phyloP scores from a whole-genome alignment of 371 early-diverging fungal genomes.

The Umbelopsis sp. region DNA sequence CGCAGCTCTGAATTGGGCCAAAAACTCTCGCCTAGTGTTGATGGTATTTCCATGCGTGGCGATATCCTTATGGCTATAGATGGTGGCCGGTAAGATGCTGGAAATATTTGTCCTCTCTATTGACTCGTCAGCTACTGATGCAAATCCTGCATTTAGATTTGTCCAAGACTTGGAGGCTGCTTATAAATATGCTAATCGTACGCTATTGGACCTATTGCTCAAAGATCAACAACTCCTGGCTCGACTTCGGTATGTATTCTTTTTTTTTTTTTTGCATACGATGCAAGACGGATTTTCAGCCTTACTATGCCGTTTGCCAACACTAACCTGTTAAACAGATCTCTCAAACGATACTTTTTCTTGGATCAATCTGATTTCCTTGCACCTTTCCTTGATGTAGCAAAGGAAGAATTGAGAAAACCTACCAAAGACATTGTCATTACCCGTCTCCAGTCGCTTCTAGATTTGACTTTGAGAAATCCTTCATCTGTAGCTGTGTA shows the following conservation, averaged over 20 bases:
- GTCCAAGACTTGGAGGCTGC: slow-evolving; percentile 76
- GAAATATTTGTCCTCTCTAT: not conserved
- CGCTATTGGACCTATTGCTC: slow-evolving; percentile 69
- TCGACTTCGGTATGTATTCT: slow-evolving; percentile 63
- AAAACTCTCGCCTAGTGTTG: slow-evolving; percentile 17
- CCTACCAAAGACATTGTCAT: slow-evolving; percentile 71
- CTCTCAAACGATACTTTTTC: slow-evolving; percentile 90
- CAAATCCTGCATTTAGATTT: slow-evolving; percentile 45
- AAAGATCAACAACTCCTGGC: slow-evolving; percentile 72
- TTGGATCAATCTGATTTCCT: slow-evolving; percentile 93
- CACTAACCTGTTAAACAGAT: slow-evolving; percentile 47
- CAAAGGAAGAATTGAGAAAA: slow-evolving; percentile 70
- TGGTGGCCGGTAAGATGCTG: slow-evolving; percentile 57
- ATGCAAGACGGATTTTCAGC: not conserved
- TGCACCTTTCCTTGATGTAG: slow-evolving; percentile 91
- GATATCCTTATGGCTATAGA: slow-evolving; percentile 62
- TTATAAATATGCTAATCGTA: slow-evolving; percentile 76
- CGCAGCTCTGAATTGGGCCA: not conserved
- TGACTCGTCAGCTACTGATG: too few relatives aligned
- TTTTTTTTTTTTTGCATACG: not conserved
- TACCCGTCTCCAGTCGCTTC: slow-evolving; percentile 76
- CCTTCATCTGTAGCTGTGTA: slow-evolving; percentile 79
- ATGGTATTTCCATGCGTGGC: slow-evolving; percentile 32
- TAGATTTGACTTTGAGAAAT: slow-evolving; percentile 88
- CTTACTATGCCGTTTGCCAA: too few relatives aligned